These are phyloP conservation scores for Hygrophorus russula DNA, from an alignment of 768 basidiomycete species.

Conservation along the genomic window DNA sequence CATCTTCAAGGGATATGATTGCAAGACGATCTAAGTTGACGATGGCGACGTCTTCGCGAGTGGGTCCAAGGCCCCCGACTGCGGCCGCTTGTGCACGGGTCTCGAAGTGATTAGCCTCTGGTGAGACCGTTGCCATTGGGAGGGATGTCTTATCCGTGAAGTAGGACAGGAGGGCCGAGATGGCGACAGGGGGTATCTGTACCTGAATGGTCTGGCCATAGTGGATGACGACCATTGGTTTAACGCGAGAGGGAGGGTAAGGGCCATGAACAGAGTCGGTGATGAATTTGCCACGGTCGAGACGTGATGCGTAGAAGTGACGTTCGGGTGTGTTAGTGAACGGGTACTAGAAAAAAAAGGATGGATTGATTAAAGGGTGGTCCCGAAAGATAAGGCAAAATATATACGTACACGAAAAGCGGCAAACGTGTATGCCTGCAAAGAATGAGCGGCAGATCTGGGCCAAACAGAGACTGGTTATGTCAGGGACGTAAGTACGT, in stretches of 20 bases:
- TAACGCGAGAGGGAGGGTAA: conserved; percentile 20
- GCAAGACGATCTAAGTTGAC: conserved; percentile 30
- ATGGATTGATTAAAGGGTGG: conserved; percentile 8
- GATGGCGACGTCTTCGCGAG: conserved; percentile 35
- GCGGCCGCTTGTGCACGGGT: conserved; percentile 23
- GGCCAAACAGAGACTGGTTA: no score
- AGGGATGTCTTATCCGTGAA: conserved; percentile 30
- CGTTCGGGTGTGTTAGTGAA: conserved; percentile 28
- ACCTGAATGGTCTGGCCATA: conserved; percentile 28
- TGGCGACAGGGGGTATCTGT: conserved; percentile 29
- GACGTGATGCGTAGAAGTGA: conserved; percentile 12
- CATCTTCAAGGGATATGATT: conserved; percentile 9
- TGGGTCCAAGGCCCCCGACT: conserved; percentile 25
- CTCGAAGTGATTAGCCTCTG: conserved; percentile 27
- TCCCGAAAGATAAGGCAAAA: conserved; percentile 8
- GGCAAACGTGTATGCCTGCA: conserved; percentile 32
- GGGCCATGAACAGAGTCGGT: conserved; percentile 12
- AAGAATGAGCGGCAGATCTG: conserved; percentile 25
- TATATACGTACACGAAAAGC: conserved; percentile 33
- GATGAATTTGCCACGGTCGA: conserved; percentile 8
- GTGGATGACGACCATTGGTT: conserved; percentile 23
- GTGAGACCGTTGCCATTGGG: conserved; percentile 10
- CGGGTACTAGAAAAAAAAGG: conserved; percentile 25
- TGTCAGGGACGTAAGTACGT: not conserved
- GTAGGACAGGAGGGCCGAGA: conserved; percentile 37